phyloP scores from a whole-genome alignment of 805 yeast species.

The Schwanniomyces yamadae region DNA sequence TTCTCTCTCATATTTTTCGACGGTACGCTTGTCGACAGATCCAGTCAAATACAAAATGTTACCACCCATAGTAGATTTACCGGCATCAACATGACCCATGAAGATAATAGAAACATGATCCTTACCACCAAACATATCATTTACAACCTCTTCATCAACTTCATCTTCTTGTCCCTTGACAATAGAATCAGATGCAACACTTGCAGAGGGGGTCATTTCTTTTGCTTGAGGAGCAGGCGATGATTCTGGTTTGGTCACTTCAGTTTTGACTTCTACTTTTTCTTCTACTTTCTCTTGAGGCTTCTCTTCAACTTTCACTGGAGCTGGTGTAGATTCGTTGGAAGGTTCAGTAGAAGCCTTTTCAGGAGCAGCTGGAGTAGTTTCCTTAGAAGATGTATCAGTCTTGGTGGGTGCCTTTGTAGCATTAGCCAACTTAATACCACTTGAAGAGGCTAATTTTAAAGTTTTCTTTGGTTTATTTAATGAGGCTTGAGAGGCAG shows the following conservation, averaged over 20 bases:
- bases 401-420: conserved; percentile 37
- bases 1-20: conserved; percentile 96
- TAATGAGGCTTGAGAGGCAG: conserved; percentile 38
- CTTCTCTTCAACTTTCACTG: conserved; percentile 12
- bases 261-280: conserved; percentile 11
- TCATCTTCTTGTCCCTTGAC: conserved; percentile 73
- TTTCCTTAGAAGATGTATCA: conserved; percentile 23
- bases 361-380: conserved; percentile 19
- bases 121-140: conserved; percentile 94
- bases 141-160: conserved; percentile 82
- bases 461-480: conserved; percentile 64
- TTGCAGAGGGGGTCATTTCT: conserved; percentile 14
- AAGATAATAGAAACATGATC: conserved; percentile 95
- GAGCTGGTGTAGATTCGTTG: conserved; percentile 15
- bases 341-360: conserved; percentile 12
- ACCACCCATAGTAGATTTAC: conserved; percentile 99
- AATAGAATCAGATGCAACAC: conserved; percentile 41
- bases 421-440: conserved; percentile 60
- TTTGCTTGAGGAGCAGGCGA: conserved; percentile 12
- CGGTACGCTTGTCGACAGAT: conserved; percentile 97
- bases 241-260: neutral
- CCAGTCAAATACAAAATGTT: conserved; percentile 90
- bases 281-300: conserved; percentile 9
- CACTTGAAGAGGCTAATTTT: conserved; percentile 63
- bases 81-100: conserved; percentile 99